phyloP scores from a whole-genome alignment of 176 grass and related monocot species.

The Avena atlantica region DNA sequence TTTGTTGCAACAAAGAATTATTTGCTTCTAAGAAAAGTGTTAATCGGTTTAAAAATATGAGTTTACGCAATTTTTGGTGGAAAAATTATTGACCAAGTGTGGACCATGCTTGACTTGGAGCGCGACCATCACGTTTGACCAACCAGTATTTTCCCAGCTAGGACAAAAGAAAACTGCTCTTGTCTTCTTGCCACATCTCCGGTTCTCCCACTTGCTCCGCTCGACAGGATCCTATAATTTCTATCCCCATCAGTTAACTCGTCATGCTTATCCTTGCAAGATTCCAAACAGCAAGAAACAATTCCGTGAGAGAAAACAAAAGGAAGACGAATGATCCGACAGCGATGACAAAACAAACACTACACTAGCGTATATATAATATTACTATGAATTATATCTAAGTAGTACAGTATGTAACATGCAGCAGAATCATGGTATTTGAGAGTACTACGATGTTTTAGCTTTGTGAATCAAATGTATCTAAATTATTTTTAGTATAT shows the following conservation, averaged over 20 bases:
- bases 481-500: no score
- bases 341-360: neutral
- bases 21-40: no score
- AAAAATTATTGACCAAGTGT: slow-evolving; percentile 38
- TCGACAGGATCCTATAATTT: neutral
- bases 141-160: slow-evolving; percentile 14
- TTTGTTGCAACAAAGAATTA: no score
- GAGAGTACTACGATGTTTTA: neutral
- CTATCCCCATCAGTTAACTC: neutral
- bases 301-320: neutral
- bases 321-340: slow-evolving; percentile 9
- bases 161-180: slow-evolving; percentile 39
- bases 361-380: neutral
- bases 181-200: slow-evolving; percentile 36
- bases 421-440: neutral
- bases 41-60: no score
- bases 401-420: neutral
- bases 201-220: slow-evolving; percentile 41
- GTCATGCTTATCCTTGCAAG: slow-evolving; percentile 4
- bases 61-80: neutral
- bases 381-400: no score
- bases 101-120: slow-evolving; percentile 39
- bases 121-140: slow-evolving; percentile 43
- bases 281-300: slow-evolving; percentile 40
- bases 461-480: no score